phyloP scores from a whole-genome alignment of 2,329 filamentous ascomycete species.

The Sporothrix variecibatus region DNA sequence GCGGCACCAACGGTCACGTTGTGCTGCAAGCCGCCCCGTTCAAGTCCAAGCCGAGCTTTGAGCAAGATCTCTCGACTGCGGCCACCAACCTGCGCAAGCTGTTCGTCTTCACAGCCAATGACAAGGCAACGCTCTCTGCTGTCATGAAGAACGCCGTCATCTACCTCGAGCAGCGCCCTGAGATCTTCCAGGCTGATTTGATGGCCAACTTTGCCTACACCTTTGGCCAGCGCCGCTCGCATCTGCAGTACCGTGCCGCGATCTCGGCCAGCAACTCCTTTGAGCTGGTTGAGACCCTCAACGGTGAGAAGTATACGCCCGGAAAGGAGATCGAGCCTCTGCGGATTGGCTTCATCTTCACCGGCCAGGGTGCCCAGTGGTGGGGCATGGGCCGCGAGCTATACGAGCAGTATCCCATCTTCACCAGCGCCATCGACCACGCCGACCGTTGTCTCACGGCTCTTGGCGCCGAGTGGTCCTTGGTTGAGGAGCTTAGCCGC shows the following conservation, averaged over 20 bases:
- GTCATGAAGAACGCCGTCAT: constrained; percentile 44
- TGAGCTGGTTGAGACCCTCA: constrained; percentile 48
- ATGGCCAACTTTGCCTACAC: constrained; percentile 53
- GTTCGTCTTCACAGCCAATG: constrained; percentile 48
- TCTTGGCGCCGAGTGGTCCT: constrained; percentile 41
- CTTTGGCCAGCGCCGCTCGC: constrained; percentile 47
- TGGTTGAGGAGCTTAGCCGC: constrained; percentile 41
- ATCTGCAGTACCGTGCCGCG: constrained; percentile 48
- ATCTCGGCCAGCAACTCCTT: constrained; percentile 48
- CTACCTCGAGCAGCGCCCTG: constrained; percentile 46
- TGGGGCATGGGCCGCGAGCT: constrained; percentile 47
- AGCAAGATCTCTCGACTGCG: constrained; percentile 38
- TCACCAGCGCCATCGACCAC: constrained; percentile 40
- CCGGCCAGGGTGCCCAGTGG: constrained; percentile 47
- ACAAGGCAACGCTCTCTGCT: constrained; percentile 41
- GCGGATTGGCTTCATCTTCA: constrained; percentile 46
- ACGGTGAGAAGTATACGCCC: constrained; percentile 40
- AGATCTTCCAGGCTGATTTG: constrained; percentile 48
- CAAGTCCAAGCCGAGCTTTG: constrained; percentile 36
- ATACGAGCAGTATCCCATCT: constrained; percentile 42
- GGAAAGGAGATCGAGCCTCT: constrained; percentile 43
- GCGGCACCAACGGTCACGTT: constrained; percentile 49
- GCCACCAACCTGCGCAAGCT: constrained; percentile 40
- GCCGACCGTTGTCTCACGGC: constrained; percentile 39
- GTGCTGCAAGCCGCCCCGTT: constrained; percentile 45